Evolutionary conservation across 352 stramenopile species (phyloP), one percentile per base, ranked within the genome.

Genomic region (Phytopythium litorale): DNA sequence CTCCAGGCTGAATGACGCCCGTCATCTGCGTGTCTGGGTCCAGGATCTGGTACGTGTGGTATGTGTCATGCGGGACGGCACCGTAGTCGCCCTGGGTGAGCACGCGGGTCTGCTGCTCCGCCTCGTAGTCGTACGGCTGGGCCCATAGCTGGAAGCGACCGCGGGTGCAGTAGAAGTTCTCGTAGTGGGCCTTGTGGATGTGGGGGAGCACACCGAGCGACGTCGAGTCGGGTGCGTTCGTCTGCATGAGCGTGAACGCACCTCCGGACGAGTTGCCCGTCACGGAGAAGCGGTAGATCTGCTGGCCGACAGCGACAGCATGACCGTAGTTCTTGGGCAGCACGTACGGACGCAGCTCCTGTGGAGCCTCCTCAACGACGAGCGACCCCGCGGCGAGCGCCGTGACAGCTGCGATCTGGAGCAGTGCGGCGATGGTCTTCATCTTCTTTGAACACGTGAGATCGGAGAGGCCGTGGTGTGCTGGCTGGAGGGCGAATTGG

Each of bases 81-180:
- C 76, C 76, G 50, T 84, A 84, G 57, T 84, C 76, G 21, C 76
- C 76, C 53, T 80, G 71, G 6, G 76, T 81, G 43, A 84, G 63
- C 48, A 84, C 63, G 18, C 76, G 76, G 8, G 76, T 73, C 60
- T 84, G 71, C 58, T 84, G 65, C 42, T 71, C 63, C 0, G 64
- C 64, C 2, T 62, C 66, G 19, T 63, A 53, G 51, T 67, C 59
- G 59, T 71, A 67, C 3, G 66, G 64, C 65, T 84, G 65, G 3
- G 66, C 71, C 76, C 76, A 84, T 49, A 82, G 69, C 63, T 84
- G 76, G 52, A 81, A 71, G 40, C 76, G 76, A 6, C 76, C 76
- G 48, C 73, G 73, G 15, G 71, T 78, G 66, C 73, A 80, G 68
- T 84, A 84, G 52, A 84, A 84, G 61, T 82, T 84, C 61, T 84